These are phyloP conservation scores for Syncephalastrum monosporum DNA, from an alignment of 371 early-diverging fungal species.

Conservation along the genomic window DNA sequence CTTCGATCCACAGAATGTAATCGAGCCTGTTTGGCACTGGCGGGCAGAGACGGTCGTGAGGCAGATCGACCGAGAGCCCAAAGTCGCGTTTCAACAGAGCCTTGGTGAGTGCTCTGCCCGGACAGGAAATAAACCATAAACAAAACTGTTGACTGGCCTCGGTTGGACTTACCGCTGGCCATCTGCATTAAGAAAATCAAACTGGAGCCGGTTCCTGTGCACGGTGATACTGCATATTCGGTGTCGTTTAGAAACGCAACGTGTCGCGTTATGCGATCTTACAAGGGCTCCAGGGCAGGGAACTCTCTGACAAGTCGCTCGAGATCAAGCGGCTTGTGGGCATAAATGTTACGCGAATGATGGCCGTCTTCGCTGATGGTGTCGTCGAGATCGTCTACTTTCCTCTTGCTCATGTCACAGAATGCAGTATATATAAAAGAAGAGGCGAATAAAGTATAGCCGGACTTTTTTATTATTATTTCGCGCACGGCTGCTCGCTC, in stretches of 20 bases:
- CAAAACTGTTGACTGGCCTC: not conserved
- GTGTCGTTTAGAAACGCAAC: no score
- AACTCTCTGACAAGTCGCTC: slow-evolving; percentile 26
- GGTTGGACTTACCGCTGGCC: slow-evolving; percentile 31
- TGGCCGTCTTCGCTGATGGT: slow-evolving; percentile 7
- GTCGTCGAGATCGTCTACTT: slow-evolving; percentile 1
- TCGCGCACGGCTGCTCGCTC: no score
- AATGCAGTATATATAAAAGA: no score
- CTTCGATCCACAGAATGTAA: slow-evolving; percentile 66
- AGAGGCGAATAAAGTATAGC: no score
- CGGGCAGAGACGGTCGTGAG: slow-evolving; percentile 64
- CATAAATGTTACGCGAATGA: slow-evolving; percentile 38
- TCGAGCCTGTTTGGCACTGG: slow-evolving; percentile 64
- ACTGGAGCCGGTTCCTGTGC: no score
- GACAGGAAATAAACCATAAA: not conserved
- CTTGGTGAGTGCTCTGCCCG: slow-evolving; percentile 44
- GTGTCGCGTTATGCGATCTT: slow-evolving; percentile 4
- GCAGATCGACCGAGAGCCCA: slow-evolving; percentile 56
- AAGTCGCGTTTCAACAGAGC: slow-evolving; percentile 62
- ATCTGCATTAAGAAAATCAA: slow-evolving; percentile 41
- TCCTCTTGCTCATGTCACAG: slow-evolving; percentile 8
- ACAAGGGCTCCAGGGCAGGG: slow-evolving; percentile 22
- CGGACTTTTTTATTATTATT: no score
- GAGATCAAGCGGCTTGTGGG: slow-evolving; percentile 37
- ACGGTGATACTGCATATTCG: no score